phyloP scores from a whole-genome alignment of 176 grass and related monocot genomes.

The Bolboschoenus planiculmis region DNA sequence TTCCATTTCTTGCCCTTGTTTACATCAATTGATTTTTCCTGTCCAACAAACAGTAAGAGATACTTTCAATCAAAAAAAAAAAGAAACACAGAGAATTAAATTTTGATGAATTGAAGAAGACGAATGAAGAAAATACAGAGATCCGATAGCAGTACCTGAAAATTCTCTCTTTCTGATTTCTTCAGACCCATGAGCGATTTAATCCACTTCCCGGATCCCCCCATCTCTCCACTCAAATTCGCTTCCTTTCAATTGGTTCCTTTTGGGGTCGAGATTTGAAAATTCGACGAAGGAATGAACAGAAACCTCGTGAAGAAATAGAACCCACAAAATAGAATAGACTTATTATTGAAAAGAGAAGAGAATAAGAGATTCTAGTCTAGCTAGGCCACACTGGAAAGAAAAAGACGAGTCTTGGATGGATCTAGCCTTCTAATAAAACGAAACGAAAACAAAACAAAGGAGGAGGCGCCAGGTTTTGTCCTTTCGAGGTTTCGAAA shows the following conservation, averaged over 20 bases:
- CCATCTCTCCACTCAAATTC: conserved; percentile 36
- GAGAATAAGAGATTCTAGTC: too few species aligned
- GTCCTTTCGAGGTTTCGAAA: conserved; percentile 33
- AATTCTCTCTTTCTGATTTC: conserved; percentile 30
- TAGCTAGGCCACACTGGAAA: neutral
- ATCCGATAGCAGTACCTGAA: conserved; percentile 1
- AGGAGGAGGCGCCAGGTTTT: conserved; percentile 4
- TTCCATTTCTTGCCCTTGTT: conserved; percentile 60
- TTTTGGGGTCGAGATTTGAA: neutral
- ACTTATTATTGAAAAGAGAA: neutral
- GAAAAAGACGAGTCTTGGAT: neutral
- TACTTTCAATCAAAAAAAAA: neutral
- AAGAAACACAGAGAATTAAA: too few species aligned
- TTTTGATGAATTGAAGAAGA: neutral
- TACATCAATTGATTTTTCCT: conserved; percentile 11
- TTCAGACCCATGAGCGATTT: conserved; percentile 54
- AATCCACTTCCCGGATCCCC: conserved; percentile 72
- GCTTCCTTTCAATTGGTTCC: neutral
- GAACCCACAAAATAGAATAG: neutral
- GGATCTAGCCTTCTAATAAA: neutral
- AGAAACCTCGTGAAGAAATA: conserved; percentile 6
- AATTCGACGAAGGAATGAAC: neutral
- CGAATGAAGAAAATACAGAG: neutral
- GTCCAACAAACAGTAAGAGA: neutral
- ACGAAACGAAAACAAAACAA: neutral